Conservation (phyloP, 2,329 filamentous ascomycete species). For the Cladophialophora immunda region DNA sequence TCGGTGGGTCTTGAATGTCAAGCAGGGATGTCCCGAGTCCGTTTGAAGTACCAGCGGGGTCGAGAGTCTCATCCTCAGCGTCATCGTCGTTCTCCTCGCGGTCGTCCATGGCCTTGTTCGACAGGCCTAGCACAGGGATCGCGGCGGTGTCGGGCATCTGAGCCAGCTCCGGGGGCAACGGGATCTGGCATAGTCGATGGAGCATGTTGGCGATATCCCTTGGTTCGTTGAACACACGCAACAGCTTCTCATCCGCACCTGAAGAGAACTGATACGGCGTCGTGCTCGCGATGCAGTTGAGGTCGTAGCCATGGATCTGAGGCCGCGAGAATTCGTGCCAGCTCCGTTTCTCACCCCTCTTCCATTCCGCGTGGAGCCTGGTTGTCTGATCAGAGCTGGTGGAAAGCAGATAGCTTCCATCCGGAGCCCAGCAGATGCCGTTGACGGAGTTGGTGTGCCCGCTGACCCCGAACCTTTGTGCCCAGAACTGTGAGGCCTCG, state of each 20-base stretch:
- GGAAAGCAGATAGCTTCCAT: constrained; percentile 84
- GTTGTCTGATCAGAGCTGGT: constrained; percentile 94
- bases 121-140: constrained; percentile 92
- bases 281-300: constrained; percentile 89
- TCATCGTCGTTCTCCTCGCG: constrained; percentile 49
- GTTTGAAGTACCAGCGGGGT: constrained; percentile 57
- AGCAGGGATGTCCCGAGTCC: constrained; percentile 61
- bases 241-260: constrained; percentile 96
- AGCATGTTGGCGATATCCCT: constrained; percentile 81
- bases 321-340: constrained; percentile 98
- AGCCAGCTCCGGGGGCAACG: constrained; percentile 45
- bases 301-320: constrained; percentile 97
- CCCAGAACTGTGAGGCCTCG: constrained; percentile 71
- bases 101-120: constrained; percentile 86
- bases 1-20: constrained; percentile 75
- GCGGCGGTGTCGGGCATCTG: constrained; percentile 85
- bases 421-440: constrained; percentile 82
- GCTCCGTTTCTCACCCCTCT: constrained; percentile 60
- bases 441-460: constrained; percentile 86
- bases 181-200: constrained; percentile 70
- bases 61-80: constrained; percentile 49
- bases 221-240: constrained; percentile 92
- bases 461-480: constrained; percentile 77
- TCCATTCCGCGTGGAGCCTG: constrained; percentile 84
- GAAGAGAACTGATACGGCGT: constrained; percentile 82